Evolutionary conservation across 108 stramenopile species (phyloP).

Genomic region (Nitzschia palea): DNA sequence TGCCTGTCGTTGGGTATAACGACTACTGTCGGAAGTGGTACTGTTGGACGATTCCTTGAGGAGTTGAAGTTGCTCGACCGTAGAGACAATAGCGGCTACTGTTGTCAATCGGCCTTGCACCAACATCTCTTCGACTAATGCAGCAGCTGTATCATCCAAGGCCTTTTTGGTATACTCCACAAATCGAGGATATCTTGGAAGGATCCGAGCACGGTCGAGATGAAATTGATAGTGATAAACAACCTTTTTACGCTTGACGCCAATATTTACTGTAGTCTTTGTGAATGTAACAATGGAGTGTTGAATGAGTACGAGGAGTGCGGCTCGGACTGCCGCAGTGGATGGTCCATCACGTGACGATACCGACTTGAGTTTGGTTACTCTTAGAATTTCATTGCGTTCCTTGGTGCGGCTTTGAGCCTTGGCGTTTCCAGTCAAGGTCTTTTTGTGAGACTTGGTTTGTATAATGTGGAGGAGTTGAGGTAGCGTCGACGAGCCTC

Average conservation of each 20-base stretch:
- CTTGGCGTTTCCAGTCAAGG: background rate
- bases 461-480: conserved; percentile 47
- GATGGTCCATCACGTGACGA: conserved; percentile 24
- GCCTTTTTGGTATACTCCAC: conserved; percentile 54
- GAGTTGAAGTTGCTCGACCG: conserved; percentile 44
- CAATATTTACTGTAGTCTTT: conserved; percentile 14
- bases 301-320: conserved; percentile 71
- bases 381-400: conserved; percentile 26
- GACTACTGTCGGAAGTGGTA: conserved; percentile 12
- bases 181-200: conserved; percentile 67
- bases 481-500: conserved; percentile 46
- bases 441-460: conserved; percentile 35
- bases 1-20: conserved; percentile 33
- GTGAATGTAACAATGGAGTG: conserved; percentile 64
- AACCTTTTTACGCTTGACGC: conserved; percentile 2
- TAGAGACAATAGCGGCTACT: conserved; percentile 52
- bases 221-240: conserved; percentile 56
- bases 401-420: conserved; percentile 19
- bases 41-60: conserved; percentile 2
- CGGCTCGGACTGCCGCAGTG: conserved; percentile 53
- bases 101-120: conserved; percentile 62
- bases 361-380: conserved; percentile 11
- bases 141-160: conserved; percentile 58
- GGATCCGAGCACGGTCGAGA: conserved; percentile 47
- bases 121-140: conserved; percentile 60